phyloP scores from a whole-genome alignment of 805 yeast genomes.

The Brettanomyces sp. region DNA sequence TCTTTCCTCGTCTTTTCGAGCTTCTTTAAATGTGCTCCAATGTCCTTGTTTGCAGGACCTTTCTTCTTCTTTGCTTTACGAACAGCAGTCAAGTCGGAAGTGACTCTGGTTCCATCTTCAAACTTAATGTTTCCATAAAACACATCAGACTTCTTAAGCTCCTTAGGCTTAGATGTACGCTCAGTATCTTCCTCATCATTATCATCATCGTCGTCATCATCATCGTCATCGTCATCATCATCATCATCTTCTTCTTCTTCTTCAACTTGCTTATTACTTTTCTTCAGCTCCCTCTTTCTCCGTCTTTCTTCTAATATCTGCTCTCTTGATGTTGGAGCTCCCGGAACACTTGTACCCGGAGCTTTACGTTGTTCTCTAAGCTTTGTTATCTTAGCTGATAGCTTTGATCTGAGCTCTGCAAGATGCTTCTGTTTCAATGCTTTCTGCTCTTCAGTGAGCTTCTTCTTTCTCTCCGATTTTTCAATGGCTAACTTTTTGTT shows the following conservation, averaged over 20 bases:
- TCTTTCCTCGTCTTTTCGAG: conserved; percentile 67
- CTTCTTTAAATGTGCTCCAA: conserved; percentile 70
- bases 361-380: conserved; percentile 83
- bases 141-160: conserved; percentile 26
- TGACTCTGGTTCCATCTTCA: conserved; percentile 69
- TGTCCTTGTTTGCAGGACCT: conserved; percentile 81
- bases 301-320: conserved; percentile 63
- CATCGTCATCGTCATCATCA: conserved; percentile 19
- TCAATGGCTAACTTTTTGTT: conserved; percentile 1
- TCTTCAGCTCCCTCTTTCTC: conserved; percentile 30
- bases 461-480: conserved; percentile 13
- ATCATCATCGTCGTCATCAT: conserved; percentile 24
- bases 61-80: conserved; percentile 48
- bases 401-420: conserved; percentile 64
- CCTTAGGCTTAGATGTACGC: not conserved
- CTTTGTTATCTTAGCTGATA: conserved; percentile 60
- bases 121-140: conserved; percentile 78
- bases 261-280: conserved; percentile 27
- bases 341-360: conserved; percentile 70
- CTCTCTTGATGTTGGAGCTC: conserved; percentile 81
- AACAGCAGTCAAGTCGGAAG: conserved; percentile 56
- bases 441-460: conserved; percentile 38
- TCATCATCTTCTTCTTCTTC: conserved; percentile 30
- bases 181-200: conserved; percentile 24
- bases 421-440: conserved; percentile 43